Base-by-base conservation (phyloP, 768 basidiomycete species). In the Favolaschia claudopus region DNA sequence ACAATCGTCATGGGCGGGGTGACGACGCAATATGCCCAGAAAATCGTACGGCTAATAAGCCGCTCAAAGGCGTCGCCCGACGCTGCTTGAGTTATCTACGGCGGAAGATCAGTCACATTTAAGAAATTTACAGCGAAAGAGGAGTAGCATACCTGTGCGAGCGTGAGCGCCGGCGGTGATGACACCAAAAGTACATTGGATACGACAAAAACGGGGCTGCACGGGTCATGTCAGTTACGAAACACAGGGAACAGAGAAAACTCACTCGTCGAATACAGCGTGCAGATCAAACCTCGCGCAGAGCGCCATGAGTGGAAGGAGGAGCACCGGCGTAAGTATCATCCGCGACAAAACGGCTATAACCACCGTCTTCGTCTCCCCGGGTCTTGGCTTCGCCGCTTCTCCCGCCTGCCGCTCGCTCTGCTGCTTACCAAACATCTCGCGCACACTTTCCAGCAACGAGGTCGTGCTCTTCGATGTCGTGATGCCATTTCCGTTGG, bases 11-110 rank as follows among this genome's bases (percentile, higher is more conserved):
- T 81, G 2, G 92, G 91, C 2, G 95, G 95, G 0, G 95, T 96
- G 54, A 95, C 77, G 31, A 94, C 76, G 65, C 92, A 95, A 69
- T 96, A 98, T 2, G 89, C 83, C 93, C 94, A 95, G 71, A 95
- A 95, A 58, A 98, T 93, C 0, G 96, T 98, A 50, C 92, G 84
- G 58, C 88, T 89, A 71, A 97, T 91, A 32, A 98, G 82, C 1
- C 94, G 81, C 76, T 98, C 96, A 69, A 99, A 98, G 0, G 92
- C 88, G 67, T 93, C 93, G 3, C 93, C 92, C 1, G 68, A 89
- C 2, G 89, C 91, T 0, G 91, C 89, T 71, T 93, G 91, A 1
- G 94, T 93, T 67, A 95, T 93, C 80, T 92, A 48, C 22, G 15
- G 33, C 1, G 12, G 19, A 4, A 6, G 15, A 31, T n/a, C 15